Conservation (phyloP, 2,329 filamentous ascomycete species). For the Nothophoma quercina region DNA sequence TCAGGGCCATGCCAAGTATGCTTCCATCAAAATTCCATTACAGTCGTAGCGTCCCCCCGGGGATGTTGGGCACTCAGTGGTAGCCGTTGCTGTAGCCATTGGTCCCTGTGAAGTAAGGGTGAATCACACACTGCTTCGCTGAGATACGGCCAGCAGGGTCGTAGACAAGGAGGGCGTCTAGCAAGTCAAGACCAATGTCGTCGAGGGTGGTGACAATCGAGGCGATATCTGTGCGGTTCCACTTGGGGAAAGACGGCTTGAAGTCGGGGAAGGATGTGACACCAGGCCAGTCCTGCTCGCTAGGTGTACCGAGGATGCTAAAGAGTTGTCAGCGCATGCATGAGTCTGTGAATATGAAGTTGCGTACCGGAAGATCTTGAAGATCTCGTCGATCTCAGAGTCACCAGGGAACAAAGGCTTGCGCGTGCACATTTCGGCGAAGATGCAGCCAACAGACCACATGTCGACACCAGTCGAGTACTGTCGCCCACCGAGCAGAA, state of each 20-base stretch:
- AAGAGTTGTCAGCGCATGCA: slow-evolving; percentile 13
- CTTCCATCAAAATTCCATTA: slow-evolving; percentile 37
- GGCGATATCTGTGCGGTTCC: slow-evolving; percentile 73
- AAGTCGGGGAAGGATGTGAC: slow-evolving; percentile 96
- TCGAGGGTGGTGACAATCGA: slow-evolving; percentile 77
- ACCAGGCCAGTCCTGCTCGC: slow-evolving; percentile 83
- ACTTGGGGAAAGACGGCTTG: slow-evolving; percentile 91
- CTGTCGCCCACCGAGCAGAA: slow-evolving; percentile 86
- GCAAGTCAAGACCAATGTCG: slow-evolving; percentile 71
- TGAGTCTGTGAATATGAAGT: neutral
- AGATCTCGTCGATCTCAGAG: slow-evolving; percentile 92
- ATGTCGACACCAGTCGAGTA: slow-evolving; percentile 96
- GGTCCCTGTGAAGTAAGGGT: slow-evolving; percentile 77
- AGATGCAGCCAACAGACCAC: slow-evolving; percentile 95
- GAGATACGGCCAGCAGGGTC: slow-evolving; percentile 88
- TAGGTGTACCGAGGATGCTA: slow-evolving; percentile 77
- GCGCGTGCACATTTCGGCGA: slow-evolving; percentile 94
- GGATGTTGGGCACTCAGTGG: slow-evolving; percentile 31
- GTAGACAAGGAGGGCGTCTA: slow-evolving; percentile 79
- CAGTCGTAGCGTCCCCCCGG: slow-evolving; percentile 38
- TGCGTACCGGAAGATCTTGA: slow-evolving; percentile 86
- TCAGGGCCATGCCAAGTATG: slow-evolving; percentile 24
- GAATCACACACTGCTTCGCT: slow-evolving; percentile 84
- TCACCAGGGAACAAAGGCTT: slow-evolving; percentile 93
- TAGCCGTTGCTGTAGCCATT: slow-evolving; percentile 55